phyloP scores from a whole-genome alignment of 441 rosid species.

The Syzygium malaccense region DNA sequence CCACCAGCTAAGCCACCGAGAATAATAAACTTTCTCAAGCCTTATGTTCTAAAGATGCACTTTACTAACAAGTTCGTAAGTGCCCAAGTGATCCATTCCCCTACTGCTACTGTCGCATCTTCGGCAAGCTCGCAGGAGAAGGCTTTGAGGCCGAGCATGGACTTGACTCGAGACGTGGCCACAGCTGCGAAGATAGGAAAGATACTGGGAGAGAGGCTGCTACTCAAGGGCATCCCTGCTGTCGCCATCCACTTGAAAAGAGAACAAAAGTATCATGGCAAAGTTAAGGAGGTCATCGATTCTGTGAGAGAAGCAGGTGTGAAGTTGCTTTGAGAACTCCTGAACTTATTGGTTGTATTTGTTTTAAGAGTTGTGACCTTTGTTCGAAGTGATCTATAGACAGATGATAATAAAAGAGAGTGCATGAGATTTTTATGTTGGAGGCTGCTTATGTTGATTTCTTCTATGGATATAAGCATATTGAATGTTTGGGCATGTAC shows the following conservation, averaged over 20 bases:
- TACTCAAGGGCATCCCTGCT: background rate
- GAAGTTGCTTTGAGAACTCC: background rate
- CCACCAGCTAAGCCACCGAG: background rate
- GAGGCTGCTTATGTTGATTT: too few species aligned
- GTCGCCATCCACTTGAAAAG: background rate
- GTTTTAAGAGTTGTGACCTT: too few species aligned
- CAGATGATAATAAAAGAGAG: too few species aligned
- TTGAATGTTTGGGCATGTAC: too few species aligned
- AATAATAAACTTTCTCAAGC: too few species aligned
- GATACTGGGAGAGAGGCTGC: background rate
- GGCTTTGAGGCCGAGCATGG: background rate
- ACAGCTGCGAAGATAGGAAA: background rate
- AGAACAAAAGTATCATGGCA: background rate
- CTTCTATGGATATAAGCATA: too few species aligned
- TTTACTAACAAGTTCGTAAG: background rate
- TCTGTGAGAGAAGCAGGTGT: background rate
- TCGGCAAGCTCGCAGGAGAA: background rate
- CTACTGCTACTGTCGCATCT: background rate
- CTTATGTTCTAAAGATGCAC: background rate
- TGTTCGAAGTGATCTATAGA: too few species aligned
- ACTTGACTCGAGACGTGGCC: background rate
- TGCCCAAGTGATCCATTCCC: background rate
- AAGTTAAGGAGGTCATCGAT: background rate
- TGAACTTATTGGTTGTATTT: background rate
- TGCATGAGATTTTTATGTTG: too few species aligned